Evolutionary conservation across 1,284 basidiomycete species (phyloP), one percentile per base, ranked within the genome.

Genomic region (Macrocystidia cucumis): DNA sequence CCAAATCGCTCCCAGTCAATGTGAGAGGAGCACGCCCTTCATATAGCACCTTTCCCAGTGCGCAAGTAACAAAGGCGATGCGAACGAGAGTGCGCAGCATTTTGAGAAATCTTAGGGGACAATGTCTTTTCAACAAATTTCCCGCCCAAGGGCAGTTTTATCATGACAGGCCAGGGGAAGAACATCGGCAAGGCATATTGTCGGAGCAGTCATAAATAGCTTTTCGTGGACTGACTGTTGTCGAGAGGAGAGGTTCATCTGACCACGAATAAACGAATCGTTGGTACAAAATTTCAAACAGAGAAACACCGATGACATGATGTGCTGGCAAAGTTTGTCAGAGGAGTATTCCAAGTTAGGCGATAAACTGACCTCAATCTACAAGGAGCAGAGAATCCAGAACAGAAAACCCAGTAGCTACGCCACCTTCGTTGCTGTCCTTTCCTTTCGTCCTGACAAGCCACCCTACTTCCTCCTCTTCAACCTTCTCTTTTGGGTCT

Each of bases 391-490:
- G 54, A 1, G 85, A 87, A 54, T 95, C 91, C 37, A 95, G 60
- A 2, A 93, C 91, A 4, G 79, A 88, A 58, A 86, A 90, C 19
- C 95, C 92, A 35, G 90, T 87, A 0, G 91, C 91, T 4, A 98
- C 88, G 3, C 93, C 92, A 7, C 92, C 92, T 54, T 98, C 95
- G 52, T 98, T 85, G 43, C 82, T 91, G 40, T 93, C 89, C 51
- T 81, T 84, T 2, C 85, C 89, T 53, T 98, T 98, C 3, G 95
- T 98, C 49, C 95, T 65, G 28, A 98, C 69, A 46, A 98, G 55
- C 72, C 90, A 95, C 9, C 93, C 95, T 0, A 74, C 81, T 40
- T 76, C 71, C 45, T 72, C 65, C 52, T 89, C 81, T 21, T 46
- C 45, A 11, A 59, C 38, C 8, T 44, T 38, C 32, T 40, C 42